Evolutionary conservation across 306 rosid genomes (phyloP).

Genomic region (Acacia acuminata): DNA sequence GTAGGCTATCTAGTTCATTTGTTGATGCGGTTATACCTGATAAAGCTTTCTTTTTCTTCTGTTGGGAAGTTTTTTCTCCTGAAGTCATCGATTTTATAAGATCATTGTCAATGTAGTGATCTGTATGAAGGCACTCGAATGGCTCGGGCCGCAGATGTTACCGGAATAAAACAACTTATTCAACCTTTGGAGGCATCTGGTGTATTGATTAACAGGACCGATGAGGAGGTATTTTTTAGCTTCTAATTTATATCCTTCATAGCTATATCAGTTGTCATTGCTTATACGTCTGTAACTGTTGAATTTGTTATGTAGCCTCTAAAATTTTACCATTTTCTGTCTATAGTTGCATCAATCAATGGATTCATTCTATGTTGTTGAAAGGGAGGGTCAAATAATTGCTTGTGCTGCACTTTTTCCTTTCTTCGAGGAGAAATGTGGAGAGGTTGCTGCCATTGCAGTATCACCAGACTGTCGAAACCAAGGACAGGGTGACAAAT

Average conservation of each 20-base stretch:
- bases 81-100: conserved; percentile 11
- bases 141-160: conserved; percentile 69
- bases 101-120: conserved; percentile 57
- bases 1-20: conserved; percentile 1
- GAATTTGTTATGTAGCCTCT: conserved; percentile 19
- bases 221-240: conserved; percentile 64
- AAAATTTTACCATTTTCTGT: conserved; percentile 26
- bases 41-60: background rate
- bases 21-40: conserved; percentile 23
- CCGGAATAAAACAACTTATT: conserved; percentile 71
- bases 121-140: conserved; percentile 94
- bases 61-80: background rate
- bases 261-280: background rate
- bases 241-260: background rate
- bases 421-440: conserved; percentile 77
- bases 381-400: conserved; percentile 96
- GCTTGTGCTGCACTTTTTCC: conserved; percentile 93
- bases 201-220: conserved; percentile 75
- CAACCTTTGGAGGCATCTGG: conserved; percentile 82
- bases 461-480: conserved; percentile 94
- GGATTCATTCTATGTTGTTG: conserved; percentile 71
- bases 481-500: conserved; percentile 95
- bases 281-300: background rate
- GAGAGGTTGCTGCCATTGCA: conserved; percentile 94
- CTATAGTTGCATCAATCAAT: conserved; percentile 62